Evolutionary conservation across 2,329 filamentous ascomycete genomes (phyloP).

Genomic region (Amauroascus niger): DNA sequence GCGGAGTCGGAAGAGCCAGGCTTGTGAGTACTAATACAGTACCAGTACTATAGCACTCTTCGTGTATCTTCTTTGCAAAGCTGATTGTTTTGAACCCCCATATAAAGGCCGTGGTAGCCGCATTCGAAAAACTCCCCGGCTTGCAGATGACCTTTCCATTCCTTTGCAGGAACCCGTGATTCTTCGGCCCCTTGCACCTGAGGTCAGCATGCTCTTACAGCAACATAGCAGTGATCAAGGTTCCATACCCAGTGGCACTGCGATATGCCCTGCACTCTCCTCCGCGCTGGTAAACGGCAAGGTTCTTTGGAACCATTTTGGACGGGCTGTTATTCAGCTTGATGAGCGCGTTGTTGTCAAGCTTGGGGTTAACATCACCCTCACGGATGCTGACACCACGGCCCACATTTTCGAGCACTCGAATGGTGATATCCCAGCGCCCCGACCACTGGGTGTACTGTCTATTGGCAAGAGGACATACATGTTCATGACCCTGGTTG

Average conservation of each 20-base stretch:
- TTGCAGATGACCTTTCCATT: background rate
- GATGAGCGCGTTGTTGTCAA: conserved; percentile 13
- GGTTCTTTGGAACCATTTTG: conserved; percentile 11
- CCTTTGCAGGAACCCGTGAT: background rate
- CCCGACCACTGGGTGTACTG: conserved; percentile 3
- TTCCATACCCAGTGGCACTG: background rate
- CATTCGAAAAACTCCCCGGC: too few relatives aligned
- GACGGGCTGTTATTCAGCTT: conserved; percentile 10
- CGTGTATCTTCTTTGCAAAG: too few relatives aligned
- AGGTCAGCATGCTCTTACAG: conserved; percentile 14
- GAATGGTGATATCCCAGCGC: conserved; percentile 5
- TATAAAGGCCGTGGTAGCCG: background rate
- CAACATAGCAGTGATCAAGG: conserved; percentile 1
- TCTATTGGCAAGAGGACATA: conserved; percentile 4
- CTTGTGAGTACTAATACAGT: too few relatives aligned
- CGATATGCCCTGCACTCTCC: conserved; percentile 3
- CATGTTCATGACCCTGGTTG: conserved; percentile 4
- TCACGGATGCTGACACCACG: conserved; percentile 7
- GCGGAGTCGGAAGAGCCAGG: conserved; percentile 12
- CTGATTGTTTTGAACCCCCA: too few relatives aligned
- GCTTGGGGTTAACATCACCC: conserved; percentile 5
- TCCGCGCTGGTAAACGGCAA: conserved; percentile 7
- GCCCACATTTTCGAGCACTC: conserved; percentile 6
- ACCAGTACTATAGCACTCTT: too few relatives aligned
- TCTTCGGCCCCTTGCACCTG: conserved; percentile 4